Evolutionary conservation across 768 basidiomycete species (phyloP), one percentile per base, ranked within the genome.

Genomic region (Lyophyllum atratum): DNA sequence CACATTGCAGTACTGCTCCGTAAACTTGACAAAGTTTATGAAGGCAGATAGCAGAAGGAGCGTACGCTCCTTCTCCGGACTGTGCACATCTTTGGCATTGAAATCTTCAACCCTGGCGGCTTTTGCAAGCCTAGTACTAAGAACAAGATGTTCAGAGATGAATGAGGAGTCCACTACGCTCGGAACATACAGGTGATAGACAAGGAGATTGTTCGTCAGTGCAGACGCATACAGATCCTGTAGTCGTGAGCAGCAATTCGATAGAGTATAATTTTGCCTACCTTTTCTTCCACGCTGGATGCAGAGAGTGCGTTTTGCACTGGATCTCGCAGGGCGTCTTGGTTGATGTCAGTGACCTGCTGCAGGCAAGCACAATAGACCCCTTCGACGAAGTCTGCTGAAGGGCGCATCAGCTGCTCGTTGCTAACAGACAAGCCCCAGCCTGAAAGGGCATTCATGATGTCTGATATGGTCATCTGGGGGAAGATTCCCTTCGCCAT

Each of bases 11-110:
- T 75, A 78, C 62, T 92, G 89, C 62, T 87, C 90, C 14, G 86
- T 87, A 70, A 95, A 96, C 71, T 92, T 93, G 71, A 93, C 84
- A 69, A 95, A 93, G 73, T 97, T 97, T 77, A 95, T 92, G 63
- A 96, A 90, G 2, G 90, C 93, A 33, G 92, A 92, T 60, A 97
- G 82, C 39, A 90, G 77, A 51, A 82, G 78, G 26, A 88, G 80
- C 0, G 93, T 91, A 26, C 95, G 86, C 40, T 87, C 82, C 25
- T 84, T 74, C 8, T 92, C 88, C 1, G 95, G 95, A 45, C 76
- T 79, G 54, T 79, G 78, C 17, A 96, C 70, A 61, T 97, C 95
- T 61, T 78, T 84, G 52, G 90, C 76, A 59, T 80, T 86, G 69
- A 96, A 95, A 68, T 90, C 86, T 53, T 87, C 82, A 37, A 92